These are phyloP conservation scores for Aspergillus cavernicola DNA, from an alignment of 495 filamentous ascomycete genomes.

Conservation along the genomic window DNA sequence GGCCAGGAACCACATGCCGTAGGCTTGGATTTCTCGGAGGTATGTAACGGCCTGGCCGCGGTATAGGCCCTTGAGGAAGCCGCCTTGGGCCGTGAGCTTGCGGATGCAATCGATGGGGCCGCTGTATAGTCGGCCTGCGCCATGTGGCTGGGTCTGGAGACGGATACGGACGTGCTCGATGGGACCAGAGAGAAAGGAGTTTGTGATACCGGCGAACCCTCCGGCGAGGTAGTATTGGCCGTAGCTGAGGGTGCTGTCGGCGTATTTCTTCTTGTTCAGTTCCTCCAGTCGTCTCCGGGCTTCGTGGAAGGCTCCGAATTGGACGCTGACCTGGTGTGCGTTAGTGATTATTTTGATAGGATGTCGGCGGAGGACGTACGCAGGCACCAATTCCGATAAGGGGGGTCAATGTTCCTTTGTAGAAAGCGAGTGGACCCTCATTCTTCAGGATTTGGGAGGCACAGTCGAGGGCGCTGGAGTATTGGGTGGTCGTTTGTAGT, in stretches of 20 bases:
- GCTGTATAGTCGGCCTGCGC: constrained; percentile 67
- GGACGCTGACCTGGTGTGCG: constrained; percentile 67
- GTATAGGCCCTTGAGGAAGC: constrained; percentile 70
- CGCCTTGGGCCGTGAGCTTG: constrained; percentile 67
- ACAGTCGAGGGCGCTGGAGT: constrained; percentile 73
- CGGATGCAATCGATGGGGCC: constrained; percentile 88
- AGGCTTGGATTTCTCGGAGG: constrained; percentile 86
- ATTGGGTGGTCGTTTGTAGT: constrained; percentile 80
- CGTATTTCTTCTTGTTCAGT: constrained; percentile 56
- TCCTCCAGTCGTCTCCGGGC: constrained; percentile 82
- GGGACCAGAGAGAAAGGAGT: constrained; percentile 80
- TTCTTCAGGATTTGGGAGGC: constrained; percentile 79
- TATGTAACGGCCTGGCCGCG: constrained; percentile 83
- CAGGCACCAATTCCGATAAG: constrained; percentile 95
- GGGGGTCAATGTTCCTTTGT: constrained; percentile 97
- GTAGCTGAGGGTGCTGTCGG: constrained; percentile 59
- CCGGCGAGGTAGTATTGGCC: constrained; percentile 86
- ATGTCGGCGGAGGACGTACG: constrained; percentile 42
- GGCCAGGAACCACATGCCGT: constrained; percentile 89
- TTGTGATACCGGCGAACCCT: constrained; percentile 88
- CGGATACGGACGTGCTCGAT: constrained; percentile 98
- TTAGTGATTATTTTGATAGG: background rate
- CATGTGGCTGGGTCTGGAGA: constrained; percentile 96
- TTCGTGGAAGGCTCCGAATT: constrained; percentile 96
- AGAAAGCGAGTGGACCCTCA: constrained; percentile 90